Conservation (phyloP, 495 filamentous ascomycete genomes). For the Friedmanniomyces simplex region DNA sequence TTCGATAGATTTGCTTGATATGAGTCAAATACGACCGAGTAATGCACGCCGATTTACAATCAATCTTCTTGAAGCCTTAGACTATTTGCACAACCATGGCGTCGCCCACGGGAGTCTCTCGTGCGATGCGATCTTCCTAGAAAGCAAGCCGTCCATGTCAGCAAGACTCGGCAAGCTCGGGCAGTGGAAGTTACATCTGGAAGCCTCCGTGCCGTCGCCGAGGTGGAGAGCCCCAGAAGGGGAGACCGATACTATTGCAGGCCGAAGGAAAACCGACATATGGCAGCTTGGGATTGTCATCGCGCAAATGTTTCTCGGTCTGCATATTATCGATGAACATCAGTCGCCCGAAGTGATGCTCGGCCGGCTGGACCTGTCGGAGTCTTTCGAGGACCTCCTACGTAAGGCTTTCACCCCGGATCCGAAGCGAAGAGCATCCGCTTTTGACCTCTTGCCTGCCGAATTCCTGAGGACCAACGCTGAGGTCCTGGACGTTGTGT, state of each 20-base stretch:
- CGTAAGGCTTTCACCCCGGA: constrained; percentile 73
- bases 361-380: constrained; percentile 54
- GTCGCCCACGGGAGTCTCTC: constrained; percentile 73
- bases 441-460: constrained; percentile 79
- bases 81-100: constrained; percentile 73
- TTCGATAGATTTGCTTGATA: constrained; percentile 55
- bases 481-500: constrained; percentile 27
- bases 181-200: constrained; percentile 52
- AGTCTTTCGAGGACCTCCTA: constrained; percentile 66
- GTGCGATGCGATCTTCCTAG: constrained; percentile 47
- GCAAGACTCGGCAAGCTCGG: constrained; percentile 54
- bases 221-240: constrained; percentile 3
- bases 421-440: constrained; percentile 71
- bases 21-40: constrained; percentile 58
- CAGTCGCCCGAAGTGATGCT: constrained; percentile 63
- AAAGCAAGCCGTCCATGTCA: constrained; percentile 2
- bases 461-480: constrained; percentile 71
- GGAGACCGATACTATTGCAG: not conserved
- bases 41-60: constrained; percentile 76
- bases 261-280: constrained; percentile 70
- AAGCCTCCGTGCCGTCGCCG: constrained; percentile 1
- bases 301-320: constrained; percentile 88
- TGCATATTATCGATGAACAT: constrained; percentile 63
- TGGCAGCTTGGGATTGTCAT: constrained; percentile 89
- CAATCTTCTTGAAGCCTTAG: constrained; percentile 80